Evolutionary conservation across 2,329 filamentous ascomycete species (phyloP).

Genomic region (Hymenoscyphus infarciens): DNA sequence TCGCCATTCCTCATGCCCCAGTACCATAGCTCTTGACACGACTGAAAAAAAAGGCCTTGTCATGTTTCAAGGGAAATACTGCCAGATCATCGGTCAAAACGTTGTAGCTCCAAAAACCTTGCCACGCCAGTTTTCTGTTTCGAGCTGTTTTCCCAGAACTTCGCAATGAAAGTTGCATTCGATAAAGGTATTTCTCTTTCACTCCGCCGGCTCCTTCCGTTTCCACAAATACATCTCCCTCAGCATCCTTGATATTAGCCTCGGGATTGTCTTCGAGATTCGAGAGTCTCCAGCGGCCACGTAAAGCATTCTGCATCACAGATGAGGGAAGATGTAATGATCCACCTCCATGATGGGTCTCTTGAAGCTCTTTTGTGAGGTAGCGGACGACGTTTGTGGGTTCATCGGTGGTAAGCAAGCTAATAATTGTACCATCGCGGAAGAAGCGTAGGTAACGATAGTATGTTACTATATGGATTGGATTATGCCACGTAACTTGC

Average conservation of each 20-base stretch:
- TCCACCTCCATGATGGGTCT: conserved; percentile 27
- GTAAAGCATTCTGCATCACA: conserved; percentile 65
- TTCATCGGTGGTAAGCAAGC: conserved; percentile 74
- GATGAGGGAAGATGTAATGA: conserved; percentile 42
- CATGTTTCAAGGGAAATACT: conserved; percentile 65
- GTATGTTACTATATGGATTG: conserved; percentile 94
- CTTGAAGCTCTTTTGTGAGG: conserved; percentile 68
- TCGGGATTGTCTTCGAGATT: conserved; percentile 30
- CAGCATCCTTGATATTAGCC: conserved; percentile 41
- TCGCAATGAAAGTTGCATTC: conserved; percentile 72
- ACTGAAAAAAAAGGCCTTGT: conserved; percentile 66
- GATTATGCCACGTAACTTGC: conserved; percentile 71
- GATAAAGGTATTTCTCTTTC: conserved; percentile 72
- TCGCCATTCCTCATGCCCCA: conserved; percentile 37
- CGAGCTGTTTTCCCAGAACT: conserved; percentile 60
- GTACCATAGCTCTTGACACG: conserved; percentile 60
- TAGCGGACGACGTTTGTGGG: conserved; percentile 85
- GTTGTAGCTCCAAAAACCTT: conserved; percentile 89
- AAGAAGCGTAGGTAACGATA: conserved; percentile 96
- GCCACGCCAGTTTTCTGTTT: conserved; percentile 88
- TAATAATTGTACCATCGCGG: conserved; percentile 80
- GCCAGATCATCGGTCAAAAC: conserved; percentile 85
- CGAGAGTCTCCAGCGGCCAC: conserved; percentile 62
- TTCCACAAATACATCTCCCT: conserved; percentile 75
- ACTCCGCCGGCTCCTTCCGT: conserved; percentile 68